Conservation (phyloP, 179 eudicot species). For the Silene vulgaris region DNA sequence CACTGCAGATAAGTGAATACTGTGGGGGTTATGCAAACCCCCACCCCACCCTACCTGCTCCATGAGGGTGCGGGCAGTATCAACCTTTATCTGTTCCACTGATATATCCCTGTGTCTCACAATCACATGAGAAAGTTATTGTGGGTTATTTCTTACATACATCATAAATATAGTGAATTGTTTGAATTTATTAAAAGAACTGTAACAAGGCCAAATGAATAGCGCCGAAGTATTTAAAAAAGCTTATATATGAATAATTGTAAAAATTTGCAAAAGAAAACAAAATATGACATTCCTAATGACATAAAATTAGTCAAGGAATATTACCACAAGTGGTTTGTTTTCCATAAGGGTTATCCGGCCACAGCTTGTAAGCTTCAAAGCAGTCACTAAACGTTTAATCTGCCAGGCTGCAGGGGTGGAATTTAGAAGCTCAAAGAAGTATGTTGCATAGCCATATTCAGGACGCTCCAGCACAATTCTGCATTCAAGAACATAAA, state of each 20-base stretch:
- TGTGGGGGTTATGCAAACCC: no score
- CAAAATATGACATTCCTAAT: not conserved
- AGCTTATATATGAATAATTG: not conserved
- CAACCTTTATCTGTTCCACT: no score
- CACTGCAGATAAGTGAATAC: no score
- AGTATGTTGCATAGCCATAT: slow-evolving; percentile 94
- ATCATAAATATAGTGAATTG: not conserved
- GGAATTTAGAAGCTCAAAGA: slow-evolving; percentile 72
- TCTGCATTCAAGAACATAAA: slow-evolving; percentile 41
- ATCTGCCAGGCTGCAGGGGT: slow-evolving; percentile 75
- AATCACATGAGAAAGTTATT: not conserved
- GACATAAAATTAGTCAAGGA: not conserved
- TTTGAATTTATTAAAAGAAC: not conserved
- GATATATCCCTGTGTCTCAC: not conserved
- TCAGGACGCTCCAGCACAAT: slow-evolving; percentile 99
- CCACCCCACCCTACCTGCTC: no score
- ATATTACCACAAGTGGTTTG: slow-evolving; percentile 63
- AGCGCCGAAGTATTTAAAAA: not conserved
- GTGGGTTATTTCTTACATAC: not conserved
- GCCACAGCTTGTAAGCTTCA: slow-evolving; percentile 84
- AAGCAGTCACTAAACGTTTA: slow-evolving; percentile 75
- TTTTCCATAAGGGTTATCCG: slow-evolving; percentile 72
- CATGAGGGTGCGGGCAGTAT: no score
- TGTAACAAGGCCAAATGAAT: no score
- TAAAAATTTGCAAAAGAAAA: not conserved